These are phyloP conservation scores for Hippophae tibetana DNA, from an alignment of 306 rosid species.

Conservation along the genomic window DNA sequence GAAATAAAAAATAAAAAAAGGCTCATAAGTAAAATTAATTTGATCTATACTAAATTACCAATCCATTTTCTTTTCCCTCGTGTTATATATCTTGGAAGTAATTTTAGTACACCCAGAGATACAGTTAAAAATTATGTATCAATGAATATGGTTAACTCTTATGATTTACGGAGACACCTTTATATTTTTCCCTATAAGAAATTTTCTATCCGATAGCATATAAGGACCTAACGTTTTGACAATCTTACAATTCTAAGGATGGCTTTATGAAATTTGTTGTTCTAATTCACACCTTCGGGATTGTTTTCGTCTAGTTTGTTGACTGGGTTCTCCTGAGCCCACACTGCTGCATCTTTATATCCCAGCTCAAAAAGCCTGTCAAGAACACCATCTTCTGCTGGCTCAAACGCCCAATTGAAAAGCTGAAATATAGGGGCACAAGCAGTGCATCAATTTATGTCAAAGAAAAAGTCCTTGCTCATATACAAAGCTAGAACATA, in stretches of 20 bases:
- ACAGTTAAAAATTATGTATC: no score
- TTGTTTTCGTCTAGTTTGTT: slow-evolving; percentile 47
- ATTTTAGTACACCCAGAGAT: no score
- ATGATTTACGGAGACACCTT: no score
- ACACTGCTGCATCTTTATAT: slow-evolving; percentile 70
- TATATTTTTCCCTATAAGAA: no score
- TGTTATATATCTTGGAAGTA: no score
- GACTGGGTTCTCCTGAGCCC: slow-evolving; percentile 76
- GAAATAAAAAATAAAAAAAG: no score
- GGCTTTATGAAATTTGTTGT: slow-evolving; percentile 6
- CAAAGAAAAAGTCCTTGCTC: not conserved
- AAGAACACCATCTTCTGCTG: slow-evolving; percentile 72
- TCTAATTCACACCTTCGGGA: slow-evolving; percentile 14
- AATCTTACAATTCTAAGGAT: slow-evolving; percentile 5
- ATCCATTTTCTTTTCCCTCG: no score
- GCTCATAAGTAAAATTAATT: no score
- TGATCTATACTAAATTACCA: no score
- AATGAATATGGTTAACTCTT: no score
- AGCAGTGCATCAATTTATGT: slow-evolving; percentile 3
- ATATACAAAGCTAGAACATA: not conserved
- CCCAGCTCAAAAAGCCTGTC: slow-evolving; percentile 78
- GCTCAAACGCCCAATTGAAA: slow-evolving; percentile 68
- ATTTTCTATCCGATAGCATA: no score
- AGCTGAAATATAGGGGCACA: slow-evolving; percentile 25
- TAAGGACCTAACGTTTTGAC: not conserved